Evolutionary conservation across 75 land plant species (phyloP).

Genomic region (Pinus taeda): DNA sequence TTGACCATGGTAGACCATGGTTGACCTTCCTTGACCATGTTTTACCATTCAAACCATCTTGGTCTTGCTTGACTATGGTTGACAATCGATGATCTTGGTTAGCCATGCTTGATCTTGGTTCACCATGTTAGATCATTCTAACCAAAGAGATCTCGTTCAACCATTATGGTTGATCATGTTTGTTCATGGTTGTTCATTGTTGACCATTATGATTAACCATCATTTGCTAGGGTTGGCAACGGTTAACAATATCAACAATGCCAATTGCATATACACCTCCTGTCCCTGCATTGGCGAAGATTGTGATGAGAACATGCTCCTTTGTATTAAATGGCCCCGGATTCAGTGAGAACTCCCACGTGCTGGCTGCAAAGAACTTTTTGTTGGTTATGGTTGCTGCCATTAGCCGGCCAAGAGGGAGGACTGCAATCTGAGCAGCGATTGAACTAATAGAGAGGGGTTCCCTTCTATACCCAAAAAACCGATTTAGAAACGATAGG

Average conservation of each 20-base stretch:
- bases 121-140: too few species aligned
- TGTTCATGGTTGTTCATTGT: too few species aligned
- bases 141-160: too few species aligned
- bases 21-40: too few species aligned
- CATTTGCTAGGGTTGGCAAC: too few species aligned
- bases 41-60: too few species aligned
- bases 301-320: constrained; percentile 64
- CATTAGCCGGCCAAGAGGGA: constrained; percentile 50
- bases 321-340: constrained; percentile 61
- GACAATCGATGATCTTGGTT: too few species aligned
- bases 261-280: constrained; percentile 47
- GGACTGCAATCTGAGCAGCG: constrained; percentile 38
- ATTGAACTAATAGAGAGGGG: constrained; percentile 45
- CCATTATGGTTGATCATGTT: too few species aligned
- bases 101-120: too few species aligned
- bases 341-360: constrained; percentile 35
- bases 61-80: too few species aligned
- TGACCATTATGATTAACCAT: too few species aligned
- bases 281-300: constrained; percentile 58
- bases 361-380: constrained; percentile 6
- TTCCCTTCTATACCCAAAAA: constrained; percentile 63
- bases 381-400: constrained; percentile 22
- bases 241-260: constrained; percentile 41
- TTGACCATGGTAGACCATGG: too few species aligned
- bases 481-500: constrained; percentile 63